A percentile compares a stretch with the other conserved stretches of the same genome.
phyloP scores from a whole-genome alignment of 306 rosid genomes.

The Cucurbita argyrosperma region DNA sequence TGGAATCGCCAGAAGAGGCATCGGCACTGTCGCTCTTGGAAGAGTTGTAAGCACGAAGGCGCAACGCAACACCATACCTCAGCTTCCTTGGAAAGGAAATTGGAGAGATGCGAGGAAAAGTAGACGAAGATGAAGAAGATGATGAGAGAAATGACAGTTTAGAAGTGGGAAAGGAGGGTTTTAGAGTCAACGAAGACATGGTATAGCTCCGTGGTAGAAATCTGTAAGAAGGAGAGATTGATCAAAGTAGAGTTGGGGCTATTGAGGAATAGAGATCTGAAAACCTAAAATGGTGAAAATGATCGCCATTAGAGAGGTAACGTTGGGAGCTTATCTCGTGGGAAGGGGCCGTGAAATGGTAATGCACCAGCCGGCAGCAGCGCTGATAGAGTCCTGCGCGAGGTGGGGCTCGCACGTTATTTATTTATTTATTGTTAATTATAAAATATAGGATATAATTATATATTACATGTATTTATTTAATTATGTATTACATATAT shows the following conservation, averaged over 20 bases:
- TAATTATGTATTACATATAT: too few species aligned
- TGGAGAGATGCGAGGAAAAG: slow-evolving; percentile 9
- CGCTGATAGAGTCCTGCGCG: not conserved
- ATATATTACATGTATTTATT: too few species aligned
- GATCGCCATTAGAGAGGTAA: not conserved
- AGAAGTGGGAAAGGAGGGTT: slow-evolving; percentile 16
- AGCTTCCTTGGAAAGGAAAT: slow-evolving; percentile 16
- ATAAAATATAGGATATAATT: too few species aligned
- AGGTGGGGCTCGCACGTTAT: not conserved
- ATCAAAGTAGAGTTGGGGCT: not conserved
- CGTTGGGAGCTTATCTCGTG: too few species aligned
- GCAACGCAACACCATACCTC: slow-evolving; percentile 9
- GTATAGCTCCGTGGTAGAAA: not conserved
- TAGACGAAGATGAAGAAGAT: not conserved
- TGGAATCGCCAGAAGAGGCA: slow-evolving; percentile 23
- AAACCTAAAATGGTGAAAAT: not conserved
- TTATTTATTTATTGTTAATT: too few species aligned
- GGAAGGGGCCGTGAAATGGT: not conserved
- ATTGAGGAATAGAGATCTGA: not conserved
- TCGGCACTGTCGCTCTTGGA: slow-evolving; percentile 20
- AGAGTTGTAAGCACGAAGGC: slow-evolving; percentile 27
- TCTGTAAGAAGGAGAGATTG: not conserved
- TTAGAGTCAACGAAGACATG: slow-evolving; percentile 34
- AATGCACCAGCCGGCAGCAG: not conserved
- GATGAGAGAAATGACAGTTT: not conserved